Evolutionary conservation across 2,329 filamentous ascomycete genomes (phyloP), one percentile per base, ranked within the genome.

Genomic region (Xylogone sp.): DNA sequence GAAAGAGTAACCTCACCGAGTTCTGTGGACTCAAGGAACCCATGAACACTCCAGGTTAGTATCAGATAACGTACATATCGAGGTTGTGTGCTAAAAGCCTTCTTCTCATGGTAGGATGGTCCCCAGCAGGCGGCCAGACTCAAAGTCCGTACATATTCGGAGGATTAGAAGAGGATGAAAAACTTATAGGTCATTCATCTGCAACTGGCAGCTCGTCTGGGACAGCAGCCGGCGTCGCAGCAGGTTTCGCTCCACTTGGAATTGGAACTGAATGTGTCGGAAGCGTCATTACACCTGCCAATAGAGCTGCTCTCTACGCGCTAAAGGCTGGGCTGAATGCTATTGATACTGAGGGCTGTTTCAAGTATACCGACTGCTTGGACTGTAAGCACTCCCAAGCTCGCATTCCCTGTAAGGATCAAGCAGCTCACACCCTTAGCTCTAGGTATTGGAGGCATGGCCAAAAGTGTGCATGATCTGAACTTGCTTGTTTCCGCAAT

Each of bases 191-290:
- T 6, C 53, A 55, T 24, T 43, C 19, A 46, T 34, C 44, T 48
- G 50, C 86, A 0, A 83, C 84, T 1, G 86, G 86, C 5, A 84
- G 79, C 56, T 86, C 81, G 50, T 82, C 82, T 1, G 86, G 86
- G 0, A 82, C 79, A 45, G 87, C 77, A 2, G 76, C 79, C 4
- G 83, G 77, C 3, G 84, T 89, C 0, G 76, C 76, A 1, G 77
- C 78, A 7, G 87, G 87, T 56, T 69, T 78, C 2, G 72, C 81
- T 22, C 70, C 82, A 0, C 83, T 88, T 59, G 75, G 83, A 0
- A 65, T 90, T 1, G 87, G 86, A 2, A 89, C 86, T 0, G 87
- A 90, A 68, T 89, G 86, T 0, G 85, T 88, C 58, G 85, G 79
- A 2, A 82, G 78, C 65, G 74, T 90, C 16, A 87, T 88, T 62